Evolutionary conservation across 192 early-diverging fungal genomes (phyloP).

Genomic region (Funneliformis geosporum): DNA sequence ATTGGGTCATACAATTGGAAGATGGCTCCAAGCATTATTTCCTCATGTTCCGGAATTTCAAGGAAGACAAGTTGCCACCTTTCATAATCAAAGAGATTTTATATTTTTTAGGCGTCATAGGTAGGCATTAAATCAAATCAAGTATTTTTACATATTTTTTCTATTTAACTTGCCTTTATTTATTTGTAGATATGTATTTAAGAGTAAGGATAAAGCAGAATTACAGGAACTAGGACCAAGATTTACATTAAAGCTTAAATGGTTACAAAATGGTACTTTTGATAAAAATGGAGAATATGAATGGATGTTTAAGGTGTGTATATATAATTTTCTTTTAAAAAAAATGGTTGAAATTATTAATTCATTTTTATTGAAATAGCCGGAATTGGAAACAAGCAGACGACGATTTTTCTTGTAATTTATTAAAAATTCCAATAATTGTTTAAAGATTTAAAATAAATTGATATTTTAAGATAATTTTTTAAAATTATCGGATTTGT

Average conservation of each 20-base stretch:
- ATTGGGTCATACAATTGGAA: conserved; percentile 93
- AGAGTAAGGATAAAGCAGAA: conserved; percentile 74
- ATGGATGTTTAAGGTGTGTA: conserved; percentile 84
- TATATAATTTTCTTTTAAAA: conserved; percentile 28
- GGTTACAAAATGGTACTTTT: conserved; percentile 95
- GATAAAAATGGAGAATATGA: conserved; percentile 95
- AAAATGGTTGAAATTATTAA: not conserved
- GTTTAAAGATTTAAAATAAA: no score
- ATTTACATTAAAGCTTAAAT: conserved; percentile 92
- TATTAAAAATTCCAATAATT: not conserved
- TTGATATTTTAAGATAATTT: no score
- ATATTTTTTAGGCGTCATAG: conserved; percentile 98
- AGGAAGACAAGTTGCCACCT: conserved; percentile 90
- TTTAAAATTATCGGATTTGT: no score
- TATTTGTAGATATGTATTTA: conserved; percentile 79
- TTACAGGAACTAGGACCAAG: conserved; percentile 95
- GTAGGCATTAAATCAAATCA: conserved; percentile 34
- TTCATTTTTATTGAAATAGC: conserved; percentile 34
- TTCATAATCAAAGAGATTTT: conserved; percentile 99
- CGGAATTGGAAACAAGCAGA: conserved; percentile 89
- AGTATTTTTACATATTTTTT: not conserved
- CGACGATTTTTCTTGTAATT: conserved; percentile 79
- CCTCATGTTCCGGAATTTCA: conserved; percentile 97
- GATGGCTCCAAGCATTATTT: conserved; percentile 94
- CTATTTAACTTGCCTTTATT: not conserved